Percentiles rank a stretch among this genome's conserved stretches.
Evolutionary conservation across 352 stramenopile species (phyloP).

Genomic region (Phytopythium mirpurense): DNA sequence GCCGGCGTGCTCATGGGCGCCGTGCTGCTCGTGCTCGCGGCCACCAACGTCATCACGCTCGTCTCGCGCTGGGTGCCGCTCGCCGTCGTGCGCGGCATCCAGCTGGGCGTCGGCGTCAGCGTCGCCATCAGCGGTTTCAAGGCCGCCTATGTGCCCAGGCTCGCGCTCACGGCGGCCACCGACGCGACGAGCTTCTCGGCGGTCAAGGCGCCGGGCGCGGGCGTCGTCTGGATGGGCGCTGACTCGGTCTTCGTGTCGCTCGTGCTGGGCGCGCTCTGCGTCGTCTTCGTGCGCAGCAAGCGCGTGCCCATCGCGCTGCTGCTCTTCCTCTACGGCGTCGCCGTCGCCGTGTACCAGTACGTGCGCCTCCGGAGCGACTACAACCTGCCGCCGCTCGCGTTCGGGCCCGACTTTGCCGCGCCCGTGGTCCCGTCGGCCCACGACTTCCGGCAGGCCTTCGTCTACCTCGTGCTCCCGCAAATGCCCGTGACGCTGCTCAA

Average conservation of each 20-base stretch:
- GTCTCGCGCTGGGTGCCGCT: slow-evolving; percentile 87
- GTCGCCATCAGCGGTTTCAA: slow-evolving; percentile 85
- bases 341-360: slow-evolving; percentile 59
- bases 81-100: slow-evolving; percentile 87
- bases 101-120: slow-evolving; percentile 88
- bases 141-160: slow-evolving; percentile 41
- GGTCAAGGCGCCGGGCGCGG: slow-evolving; percentile 6
- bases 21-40: slow-evolving; percentile 57
- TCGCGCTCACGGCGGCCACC: slow-evolving; percentile 23
- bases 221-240: slow-evolving; percentile 54
- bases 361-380: slow-evolving; percentile 35
- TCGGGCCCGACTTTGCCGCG: slow-evolving; percentile 56
- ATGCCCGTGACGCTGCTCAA: slow-evolving; percentile 91
- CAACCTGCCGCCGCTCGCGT: slow-evolving; percentile 38
- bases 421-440: slow-evolving; percentile 42
- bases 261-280: slow-evolving; percentile 65
- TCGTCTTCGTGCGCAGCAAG: slow-evolving; percentile 56
- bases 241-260: slow-evolving; percentile 66
- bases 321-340: slow-evolving; percentile 70
- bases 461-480: slow-evolving; percentile 88
- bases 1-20: slow-evolving; percentile 83
- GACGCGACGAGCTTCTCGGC: slow-evolving; percentile 7
- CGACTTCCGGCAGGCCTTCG: slow-evolving; percentile 71
- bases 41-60: slow-evolving; percentile 88
- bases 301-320: slow-evolving; percentile 60